These are phyloP conservation scores for Solanum lycopersicoides DNA, from an alignment of 257 asterid genomes.

Conservation along the genomic window DNA sequence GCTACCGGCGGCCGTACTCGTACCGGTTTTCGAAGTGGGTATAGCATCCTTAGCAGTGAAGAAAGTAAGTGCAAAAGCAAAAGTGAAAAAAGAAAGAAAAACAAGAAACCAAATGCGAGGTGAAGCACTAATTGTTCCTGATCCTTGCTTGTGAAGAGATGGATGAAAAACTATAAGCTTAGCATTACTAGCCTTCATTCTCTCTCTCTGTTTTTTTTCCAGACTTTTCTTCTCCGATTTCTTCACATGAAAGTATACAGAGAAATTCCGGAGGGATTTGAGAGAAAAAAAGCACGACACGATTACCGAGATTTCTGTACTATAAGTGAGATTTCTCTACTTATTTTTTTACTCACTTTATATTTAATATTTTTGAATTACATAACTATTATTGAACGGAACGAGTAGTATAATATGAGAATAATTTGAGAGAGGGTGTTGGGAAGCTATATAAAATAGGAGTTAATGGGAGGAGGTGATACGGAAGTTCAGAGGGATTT, in stretches of 20 bases:
- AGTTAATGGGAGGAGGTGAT: not conserved
- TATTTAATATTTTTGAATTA: not conserved
- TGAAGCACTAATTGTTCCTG: slow-evolving; percentile 16
- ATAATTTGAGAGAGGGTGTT: not conserved
- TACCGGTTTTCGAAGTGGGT: not conserved
- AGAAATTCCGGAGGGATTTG: not conserved
- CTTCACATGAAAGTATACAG: not conserved
- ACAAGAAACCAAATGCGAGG: slow-evolving; percentile 47
- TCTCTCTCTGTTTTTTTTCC: not conserved
- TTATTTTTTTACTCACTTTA: not conserved
- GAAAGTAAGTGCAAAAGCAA: slow-evolving; percentile 49
- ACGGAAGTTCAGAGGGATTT: not conserved
- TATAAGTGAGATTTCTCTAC: not conserved
- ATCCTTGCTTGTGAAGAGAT: slow-evolving; percentile 34
- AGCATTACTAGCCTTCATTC: slow-evolving; percentile 50
- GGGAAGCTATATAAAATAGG: not conserved
- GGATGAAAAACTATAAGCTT: slow-evolving; percentile 69
- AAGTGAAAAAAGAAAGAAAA: slow-evolving; percentile 40
- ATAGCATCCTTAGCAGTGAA: slow-evolving; percentile 36
- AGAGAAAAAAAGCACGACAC: not conserved
- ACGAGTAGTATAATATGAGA: not conserved
- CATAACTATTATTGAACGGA: not conserved
- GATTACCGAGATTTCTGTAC: not conserved
- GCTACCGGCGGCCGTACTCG: not conserved
- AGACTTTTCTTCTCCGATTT: not conserved